Percentiles rank a stretch among this genome's conserved stretches.
Evolutionary conservation across 1,284 basidiomycete species (phyloP).

Genomic region (Erythrobasidium hasegawianum): DNA sequence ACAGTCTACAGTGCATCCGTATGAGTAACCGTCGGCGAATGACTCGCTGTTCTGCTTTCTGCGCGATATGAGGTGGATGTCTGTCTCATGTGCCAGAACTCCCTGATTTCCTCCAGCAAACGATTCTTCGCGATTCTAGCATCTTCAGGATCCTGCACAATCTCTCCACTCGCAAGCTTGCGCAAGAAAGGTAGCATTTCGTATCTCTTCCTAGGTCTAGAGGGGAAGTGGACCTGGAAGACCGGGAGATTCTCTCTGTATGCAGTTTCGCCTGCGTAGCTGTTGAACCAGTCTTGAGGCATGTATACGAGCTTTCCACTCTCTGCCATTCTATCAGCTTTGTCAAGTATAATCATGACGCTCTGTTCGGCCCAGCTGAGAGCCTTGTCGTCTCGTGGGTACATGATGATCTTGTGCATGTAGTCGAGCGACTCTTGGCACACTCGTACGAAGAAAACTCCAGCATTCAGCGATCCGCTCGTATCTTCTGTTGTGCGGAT

Average conservation of each 20-base stretch:
- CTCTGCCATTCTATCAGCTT: neutral
- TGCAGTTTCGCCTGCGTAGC: neutral
- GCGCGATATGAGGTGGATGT: neutral
- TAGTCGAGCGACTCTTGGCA: neutral
- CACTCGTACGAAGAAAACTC: neutral
- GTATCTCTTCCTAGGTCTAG: neutral
- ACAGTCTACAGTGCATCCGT: no score
- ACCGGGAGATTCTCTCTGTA: neutral
- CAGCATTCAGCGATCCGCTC: neutral
- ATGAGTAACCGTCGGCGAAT: no score
- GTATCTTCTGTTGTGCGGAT: neutral
- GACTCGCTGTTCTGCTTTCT: neutral
- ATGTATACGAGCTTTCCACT: neutral
- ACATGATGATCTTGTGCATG: neutral
- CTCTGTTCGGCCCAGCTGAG: neutral
- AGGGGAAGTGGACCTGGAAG: slow-evolving; percentile 5
- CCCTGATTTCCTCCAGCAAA: neutral
- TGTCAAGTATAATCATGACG: neutral
- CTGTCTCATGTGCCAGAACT: neutral
- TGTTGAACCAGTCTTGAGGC: slow-evolving; percentile 5
- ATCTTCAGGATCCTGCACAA: neutral
- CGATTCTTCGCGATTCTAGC: neutral
- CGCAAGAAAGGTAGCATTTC: neutral
- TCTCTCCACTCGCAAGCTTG: slow-evolving; percentile 2
- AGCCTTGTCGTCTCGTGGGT: neutral